Conservation (phyloP, 768 basidiomycete species). For the Melanogaster broomeanus region DNA sequence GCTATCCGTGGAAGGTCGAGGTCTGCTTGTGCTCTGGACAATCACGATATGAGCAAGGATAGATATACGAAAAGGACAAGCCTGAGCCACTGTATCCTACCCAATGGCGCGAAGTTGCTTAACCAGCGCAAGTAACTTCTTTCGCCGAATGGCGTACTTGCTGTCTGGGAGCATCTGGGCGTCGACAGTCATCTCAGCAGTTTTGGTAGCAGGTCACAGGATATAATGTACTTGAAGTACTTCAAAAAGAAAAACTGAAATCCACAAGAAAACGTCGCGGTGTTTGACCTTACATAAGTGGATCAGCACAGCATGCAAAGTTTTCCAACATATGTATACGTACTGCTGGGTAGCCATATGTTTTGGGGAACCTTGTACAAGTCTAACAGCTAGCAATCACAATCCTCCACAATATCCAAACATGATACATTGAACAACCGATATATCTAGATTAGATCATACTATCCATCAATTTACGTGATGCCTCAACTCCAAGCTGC, state of each 20-base stretch:
- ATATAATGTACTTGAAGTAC: too few species aligned
- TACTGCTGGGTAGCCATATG: too few species aligned
- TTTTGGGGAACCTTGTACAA: too few species aligned
- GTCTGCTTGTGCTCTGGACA: slow-evolving; percentile 41
- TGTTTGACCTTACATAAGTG: too few species aligned
- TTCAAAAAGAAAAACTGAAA: too few species aligned
- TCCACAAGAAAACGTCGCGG: too few species aligned
- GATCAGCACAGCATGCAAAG: too few species aligned
- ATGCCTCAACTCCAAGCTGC: slow-evolving; percentile 90
- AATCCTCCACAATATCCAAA: too few species aligned
- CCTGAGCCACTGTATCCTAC: slow-evolving; percentile 13
- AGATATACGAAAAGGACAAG: neutral
- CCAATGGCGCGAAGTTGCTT: slow-evolving; percentile 32
- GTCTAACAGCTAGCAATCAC: too few species aligned
- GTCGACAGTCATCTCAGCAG: neutral
- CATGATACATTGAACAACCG: neutral
- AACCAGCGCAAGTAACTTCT: slow-evolving; percentile 25
- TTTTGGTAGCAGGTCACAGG: neutral
- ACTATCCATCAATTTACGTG: slow-evolving; percentile 78
- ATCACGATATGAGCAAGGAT: slow-evolving; percentile 5
- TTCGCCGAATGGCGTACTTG: slow-evolving; percentile 30
- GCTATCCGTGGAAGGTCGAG: slow-evolving; percentile 51
- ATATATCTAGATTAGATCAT: slow-evolving; percentile 54
- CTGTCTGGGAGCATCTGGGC: neutral
- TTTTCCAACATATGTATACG: too few species aligned